Evolutionary conservation across 345 rosid genomes (phyloP), one percentile per base, ranked within the genome.

Genomic region (Draba incana): DNA sequence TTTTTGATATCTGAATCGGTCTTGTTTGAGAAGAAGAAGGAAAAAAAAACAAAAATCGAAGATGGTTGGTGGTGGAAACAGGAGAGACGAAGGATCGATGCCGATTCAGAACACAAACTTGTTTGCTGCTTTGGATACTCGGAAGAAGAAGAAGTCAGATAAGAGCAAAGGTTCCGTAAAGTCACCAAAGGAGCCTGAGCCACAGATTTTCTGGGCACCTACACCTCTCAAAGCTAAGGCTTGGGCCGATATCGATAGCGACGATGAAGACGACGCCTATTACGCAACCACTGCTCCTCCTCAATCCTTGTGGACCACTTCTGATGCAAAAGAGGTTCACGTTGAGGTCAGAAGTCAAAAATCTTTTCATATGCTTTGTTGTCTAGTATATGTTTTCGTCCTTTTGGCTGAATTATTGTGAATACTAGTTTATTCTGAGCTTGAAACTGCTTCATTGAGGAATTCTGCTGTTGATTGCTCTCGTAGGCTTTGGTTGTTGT

Each of bases 241-340:
- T 33, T 85, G 89, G 89, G 89, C 87, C 0, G 89, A 85, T 75
- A 77, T 85, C 16, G 86, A 78, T 10, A 82, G 82, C 0, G 89
- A 85, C 8, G 87, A 85, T 42, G 79, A 76, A 12, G 89, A 85
- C 31, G 79, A 76, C 8, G 85, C 81, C 65, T 85, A 78, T 62
- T 85, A 65, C 62, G 82, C 84, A 31, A 85, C 86, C 63, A 62
- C 84, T 30, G 87, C 81, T 24, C 87, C 87, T 0, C 82, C 79
- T 23, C 75, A 65, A 61, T 8, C 82, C 24, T 25, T 43, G 41
- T 85, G 84, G 85, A 74, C 53, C 38, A 33, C 80, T 16, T 66
- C 84, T 3, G 62, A 72, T 47, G 77, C 75, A 2, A 72, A 79
- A 43, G 75, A 66, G 14, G 8, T 43, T 42, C 63, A 46, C 43